Conservation (phyloP, 139 green algal species). For the Haematococcus sp. region DNA sequence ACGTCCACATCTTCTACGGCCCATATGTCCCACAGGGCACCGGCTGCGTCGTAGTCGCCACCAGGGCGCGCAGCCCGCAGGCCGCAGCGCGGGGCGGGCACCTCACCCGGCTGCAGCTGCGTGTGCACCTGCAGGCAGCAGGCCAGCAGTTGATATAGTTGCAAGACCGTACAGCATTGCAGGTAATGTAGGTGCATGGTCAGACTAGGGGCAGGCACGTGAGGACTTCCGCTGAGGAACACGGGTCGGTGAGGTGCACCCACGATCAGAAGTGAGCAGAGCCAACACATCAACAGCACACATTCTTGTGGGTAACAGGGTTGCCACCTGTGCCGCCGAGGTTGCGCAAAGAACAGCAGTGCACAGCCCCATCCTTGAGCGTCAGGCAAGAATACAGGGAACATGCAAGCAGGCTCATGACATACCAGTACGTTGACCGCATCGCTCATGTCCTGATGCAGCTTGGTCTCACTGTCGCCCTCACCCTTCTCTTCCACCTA, state of each 20-base stretch:
- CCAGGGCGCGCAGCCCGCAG: constrained; percentile 22
- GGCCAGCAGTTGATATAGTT: neutral
- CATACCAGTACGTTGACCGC: constrained; percentile 39
- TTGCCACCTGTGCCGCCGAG: too few species aligned
- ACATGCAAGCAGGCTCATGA: neutral
- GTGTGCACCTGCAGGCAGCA: constrained; percentile 3
- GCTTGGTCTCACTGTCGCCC: constrained; percentile 84
- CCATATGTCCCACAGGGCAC: constrained; percentile 89
- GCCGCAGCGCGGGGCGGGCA: neutral
- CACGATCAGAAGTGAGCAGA: too few species aligned
- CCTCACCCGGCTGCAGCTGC: neutral
- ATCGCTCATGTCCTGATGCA: constrained; percentile 83
- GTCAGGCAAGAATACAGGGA: too few species aligned
- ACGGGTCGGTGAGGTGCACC: too few species aligned
- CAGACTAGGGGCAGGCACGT: too few species aligned
- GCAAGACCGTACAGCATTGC: neutral
- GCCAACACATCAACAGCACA: too few species aligned
- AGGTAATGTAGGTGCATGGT: too few species aligned
- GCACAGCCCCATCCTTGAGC: too few species aligned
- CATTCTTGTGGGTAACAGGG: too few species aligned
- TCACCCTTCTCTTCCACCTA: neutral
- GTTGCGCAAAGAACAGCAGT: too few species aligned
- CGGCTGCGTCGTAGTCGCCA: constrained; percentile 29
- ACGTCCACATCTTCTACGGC: constrained; percentile 22
- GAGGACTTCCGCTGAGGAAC: too few species aligned